A percentile compares a stretch with the other conserved stretches of the same genome.
These are phyloP conservation scores for Sinapis alba DNA, from an alignment of 441 rosid genomes.

Conservation along the genomic window DNA sequence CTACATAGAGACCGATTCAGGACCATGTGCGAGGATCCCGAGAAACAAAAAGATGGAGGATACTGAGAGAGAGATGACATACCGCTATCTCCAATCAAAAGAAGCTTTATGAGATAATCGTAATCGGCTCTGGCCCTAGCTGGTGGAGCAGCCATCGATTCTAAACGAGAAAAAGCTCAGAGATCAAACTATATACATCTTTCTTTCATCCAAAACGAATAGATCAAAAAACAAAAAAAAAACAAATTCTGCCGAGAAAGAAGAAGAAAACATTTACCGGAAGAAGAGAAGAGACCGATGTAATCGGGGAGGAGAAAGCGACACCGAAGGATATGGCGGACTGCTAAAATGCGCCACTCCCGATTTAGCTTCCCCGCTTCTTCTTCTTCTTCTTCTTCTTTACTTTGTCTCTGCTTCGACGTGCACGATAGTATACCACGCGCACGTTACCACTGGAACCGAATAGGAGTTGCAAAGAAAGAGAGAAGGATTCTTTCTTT, in stretches of 20 bases:
- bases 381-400: not conserved
- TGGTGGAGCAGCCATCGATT: slow-evolving; percentile 67
- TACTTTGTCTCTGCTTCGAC: slow-evolving; percentile 16
- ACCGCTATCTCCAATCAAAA: slow-evolving; percentile 74
- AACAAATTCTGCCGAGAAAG: not conserved
- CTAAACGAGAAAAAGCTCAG: not conserved
- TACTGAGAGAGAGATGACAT: slow-evolving; percentile 25
- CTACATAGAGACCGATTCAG: not conserved
- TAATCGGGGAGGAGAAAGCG: slow-evolving; percentile 20
- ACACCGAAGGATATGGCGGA: slow-evolving; percentile 2
- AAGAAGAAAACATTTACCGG: slow-evolving; percentile 31
- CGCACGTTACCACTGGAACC: not conserved
- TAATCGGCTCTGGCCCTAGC: slow-evolving; percentile 66
- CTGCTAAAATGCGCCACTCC: slow-evolving; percentile 49
- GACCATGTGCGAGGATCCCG: not conserved
- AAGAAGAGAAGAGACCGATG: slow-evolving; percentile 14
- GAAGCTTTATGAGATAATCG: slow-evolving; percentile 68
- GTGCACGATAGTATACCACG: slow-evolving; percentile 38
- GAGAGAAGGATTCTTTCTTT: slow-evolving; percentile 10
- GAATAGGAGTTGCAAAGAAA: not conserved
- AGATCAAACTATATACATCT: slow-evolving; percentile 26
- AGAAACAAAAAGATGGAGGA: not conserved
- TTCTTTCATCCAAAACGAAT: slow-evolving; percentile 14
- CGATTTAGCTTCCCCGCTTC: slow-evolving; percentile 28
- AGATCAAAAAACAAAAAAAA: not conserved